Conservation (phyloP, 225 moss, liverwort and hornwort species). For the Polytrichum commune region DNA sequence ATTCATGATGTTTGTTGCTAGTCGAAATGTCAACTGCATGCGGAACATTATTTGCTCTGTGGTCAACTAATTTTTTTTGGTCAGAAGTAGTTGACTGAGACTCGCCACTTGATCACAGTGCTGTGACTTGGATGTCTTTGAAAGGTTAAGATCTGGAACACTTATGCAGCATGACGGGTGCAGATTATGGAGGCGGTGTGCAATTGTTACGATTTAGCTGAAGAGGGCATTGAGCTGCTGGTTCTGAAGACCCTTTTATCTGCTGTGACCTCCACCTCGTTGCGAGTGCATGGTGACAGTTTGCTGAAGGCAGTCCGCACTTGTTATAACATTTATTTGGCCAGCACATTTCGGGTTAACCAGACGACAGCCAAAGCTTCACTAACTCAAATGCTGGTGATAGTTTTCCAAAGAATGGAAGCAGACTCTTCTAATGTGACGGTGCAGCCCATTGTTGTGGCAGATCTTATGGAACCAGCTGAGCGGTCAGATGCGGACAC, state of each 20-base stretch:
- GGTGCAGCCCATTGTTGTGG: slow-evolving; percentile 65
- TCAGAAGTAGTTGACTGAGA: no score
- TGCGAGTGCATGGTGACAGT: slow-evolving; percentile 68
- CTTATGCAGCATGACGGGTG: background rate
- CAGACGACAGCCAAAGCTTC: slow-evolving; percentile 72
- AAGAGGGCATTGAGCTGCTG: slow-evolving; percentile 57
- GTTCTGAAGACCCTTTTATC: slow-evolving; percentile 68
- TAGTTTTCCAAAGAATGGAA: slow-evolving; percentile 72
- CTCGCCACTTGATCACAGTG: background rate
- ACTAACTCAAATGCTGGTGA: slow-evolving; percentile 70
- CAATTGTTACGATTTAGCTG: slow-evolving; percentile 67
- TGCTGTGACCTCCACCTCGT: slow-evolving; percentile 65
- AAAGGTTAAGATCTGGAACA: background rate
- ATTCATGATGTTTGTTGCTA: no score
- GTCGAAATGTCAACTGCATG: no score
- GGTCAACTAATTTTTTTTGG: no score
- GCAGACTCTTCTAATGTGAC: slow-evolving; percentile 68
- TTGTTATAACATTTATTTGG: slow-evolving; percentile 65
- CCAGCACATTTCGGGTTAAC: slow-evolving; percentile 63
- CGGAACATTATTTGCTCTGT: no score
- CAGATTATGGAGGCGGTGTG: slow-evolving; percentile 69
- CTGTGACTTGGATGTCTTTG: background rate
- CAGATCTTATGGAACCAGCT: slow-evolving; percentile 75
- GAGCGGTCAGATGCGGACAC: slow-evolving; percentile 60
- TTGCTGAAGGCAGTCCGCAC: slow-evolving; percentile 65